Conservation (phyloP, 2,329 filamentous ascomycete species). For the Hypoxylon sp. region DNA sequence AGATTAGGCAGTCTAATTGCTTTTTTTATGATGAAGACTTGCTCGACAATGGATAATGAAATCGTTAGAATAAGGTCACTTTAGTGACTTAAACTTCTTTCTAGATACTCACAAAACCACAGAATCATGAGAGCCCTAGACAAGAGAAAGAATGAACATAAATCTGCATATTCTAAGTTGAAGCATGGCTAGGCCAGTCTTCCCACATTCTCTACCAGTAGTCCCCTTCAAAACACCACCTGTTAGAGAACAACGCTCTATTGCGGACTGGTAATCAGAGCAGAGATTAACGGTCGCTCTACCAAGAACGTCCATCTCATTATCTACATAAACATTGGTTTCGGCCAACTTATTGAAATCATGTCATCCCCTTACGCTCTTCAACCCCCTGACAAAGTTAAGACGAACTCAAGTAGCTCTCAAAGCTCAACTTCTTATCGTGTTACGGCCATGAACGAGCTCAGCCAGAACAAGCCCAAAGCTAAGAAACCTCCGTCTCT, state of each 20-base stretch:
- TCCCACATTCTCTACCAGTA: not conserved
- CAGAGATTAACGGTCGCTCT: not conserved
- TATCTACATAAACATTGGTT: not conserved
- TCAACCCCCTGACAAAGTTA: slow-evolving; percentile 2
- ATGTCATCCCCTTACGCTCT: slow-evolving; percentile 4
- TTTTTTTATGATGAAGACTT: not conserved
- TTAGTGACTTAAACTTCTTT: not conserved
- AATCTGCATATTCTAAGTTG: not conserved
- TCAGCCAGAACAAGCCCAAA: slow-evolving; percentile 14
- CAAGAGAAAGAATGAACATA: not conserved
- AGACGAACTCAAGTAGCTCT: not conserved
- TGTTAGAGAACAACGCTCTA: not conserved
- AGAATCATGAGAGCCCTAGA: not conserved
- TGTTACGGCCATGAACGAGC: slow-evolving; percentile 13
- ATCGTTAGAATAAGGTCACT: not conserved
- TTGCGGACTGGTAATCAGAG: not conserved
- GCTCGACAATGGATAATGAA: not conserved
- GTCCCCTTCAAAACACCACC: not conserved
- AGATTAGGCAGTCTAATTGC: not conserved
- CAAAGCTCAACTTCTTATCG: slow-evolving; percentile 2
- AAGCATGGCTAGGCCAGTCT: not conserved
- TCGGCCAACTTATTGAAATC: not conserved
- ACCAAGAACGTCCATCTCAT: not conserved
- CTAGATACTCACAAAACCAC: not conserved
- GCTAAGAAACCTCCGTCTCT: not conserved